A percentile compares a stretch with the other conserved stretches of the same genome.
These are phyloP conservation scores for Termitomyces sp. DNA, from an alignment of 768 basidiomycete species.

Conservation along the genomic window DNA sequence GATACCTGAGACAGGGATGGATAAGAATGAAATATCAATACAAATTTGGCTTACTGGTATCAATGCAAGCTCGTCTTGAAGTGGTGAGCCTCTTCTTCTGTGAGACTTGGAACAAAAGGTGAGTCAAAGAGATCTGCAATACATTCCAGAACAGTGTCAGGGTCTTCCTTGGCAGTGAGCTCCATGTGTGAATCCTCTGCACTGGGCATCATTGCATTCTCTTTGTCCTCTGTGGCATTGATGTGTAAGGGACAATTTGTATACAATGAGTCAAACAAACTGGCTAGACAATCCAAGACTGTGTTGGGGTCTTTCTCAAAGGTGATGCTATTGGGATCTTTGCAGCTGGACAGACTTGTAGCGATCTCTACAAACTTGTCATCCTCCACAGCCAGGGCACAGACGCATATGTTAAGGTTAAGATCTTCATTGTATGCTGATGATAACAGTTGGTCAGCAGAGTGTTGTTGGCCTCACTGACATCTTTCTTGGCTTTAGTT, in stretches of 20 bases:
- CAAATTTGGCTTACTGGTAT: background rate
- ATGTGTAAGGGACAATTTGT: background rate
- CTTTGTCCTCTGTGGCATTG: background rate
- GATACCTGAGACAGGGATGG: background rate
- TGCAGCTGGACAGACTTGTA: background rate
- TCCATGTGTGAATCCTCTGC: background rate
- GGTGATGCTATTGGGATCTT: background rate
- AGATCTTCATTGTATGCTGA: background rate
- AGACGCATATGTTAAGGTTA: too few relatives aligned
- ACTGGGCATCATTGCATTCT: background rate
- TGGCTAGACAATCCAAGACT: background rate
- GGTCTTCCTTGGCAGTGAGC: too few relatives aligned
- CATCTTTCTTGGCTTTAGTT: background rate
- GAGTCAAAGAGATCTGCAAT: background rate
- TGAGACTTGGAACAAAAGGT: background rate
- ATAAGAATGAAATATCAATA: background rate
- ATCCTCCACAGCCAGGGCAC: background rate
- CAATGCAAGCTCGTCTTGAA: background rate
- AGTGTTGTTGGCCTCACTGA: background rate
- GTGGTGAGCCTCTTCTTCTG: background rate
- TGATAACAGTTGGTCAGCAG: background rate
- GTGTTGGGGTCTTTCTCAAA: background rate
- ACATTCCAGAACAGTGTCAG: background rate
- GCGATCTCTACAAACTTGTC: background rate
- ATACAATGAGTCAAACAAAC: background rate